Base-by-base conservation (phyloP, 2,329 filamentous ascomycete genomes). In the Cladophialophora immunda region DNA sequence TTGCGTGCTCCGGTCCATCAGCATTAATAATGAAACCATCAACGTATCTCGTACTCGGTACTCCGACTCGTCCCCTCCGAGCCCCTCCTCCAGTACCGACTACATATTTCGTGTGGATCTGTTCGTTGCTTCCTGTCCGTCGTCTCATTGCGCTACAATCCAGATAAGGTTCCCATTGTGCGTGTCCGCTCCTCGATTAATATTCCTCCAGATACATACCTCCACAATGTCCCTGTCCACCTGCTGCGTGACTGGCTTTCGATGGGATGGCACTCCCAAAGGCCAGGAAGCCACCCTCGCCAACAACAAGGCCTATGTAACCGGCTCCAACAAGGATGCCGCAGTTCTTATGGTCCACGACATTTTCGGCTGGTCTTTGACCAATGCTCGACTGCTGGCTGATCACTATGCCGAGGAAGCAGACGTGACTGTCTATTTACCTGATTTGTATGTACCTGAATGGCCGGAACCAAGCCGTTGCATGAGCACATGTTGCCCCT, bases 361-460 rank as follows among this genome's bases (percentile, higher is more conserved):
- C 69, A 80, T 84, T 72, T 83, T 82, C 65, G 82, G 82, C 65
- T 84, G 78, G 78, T 78, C 77, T 7, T 77, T 83, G 36, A 71
- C 74, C 27, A 84, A 84, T 72, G 71, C 78, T 50, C 77, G 82
- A 32, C 67, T 84, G 7, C 74, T 83, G 19, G 82, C 82, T 13
- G 82, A 84, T 72, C 73, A 79, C 64, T 84, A 83, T 70, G 81
- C 82, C 29, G 77, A 79, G 68, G 76, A 76, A 15, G 76, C 75
- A 9, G 78, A 81, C 72, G 82, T 79, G 65, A 81, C 79, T 32
- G 78, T 77, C 64, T 83, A 82, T 72, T 70, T 84, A 19, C 73
- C 81, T 2, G 81, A 84, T 70, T 74, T 79, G 65, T 67, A 36
- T 59, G 65, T 67, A 6, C 30, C 15, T 19, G 38, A 19, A 45